phyloP scores from a whole-genome alignment of 2,329 filamentous ascomycete species.

The Hortaea werneckii region DNA sequence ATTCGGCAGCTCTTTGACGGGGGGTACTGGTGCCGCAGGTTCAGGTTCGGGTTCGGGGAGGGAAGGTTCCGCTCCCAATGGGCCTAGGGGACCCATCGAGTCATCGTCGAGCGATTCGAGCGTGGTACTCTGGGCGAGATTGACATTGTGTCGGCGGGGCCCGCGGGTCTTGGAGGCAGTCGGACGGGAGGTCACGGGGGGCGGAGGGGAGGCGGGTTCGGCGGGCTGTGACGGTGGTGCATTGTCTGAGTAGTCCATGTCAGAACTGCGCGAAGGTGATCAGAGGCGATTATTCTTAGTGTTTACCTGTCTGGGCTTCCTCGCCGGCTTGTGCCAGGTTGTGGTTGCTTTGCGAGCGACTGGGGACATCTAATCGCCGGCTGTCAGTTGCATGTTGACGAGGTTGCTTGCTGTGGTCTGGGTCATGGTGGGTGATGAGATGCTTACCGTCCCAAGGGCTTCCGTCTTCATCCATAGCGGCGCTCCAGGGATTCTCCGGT shows the following conservation, averaged over 20 bases:
- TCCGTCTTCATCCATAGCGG: constrained; percentile 4
- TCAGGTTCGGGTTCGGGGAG: constrained; percentile 36
- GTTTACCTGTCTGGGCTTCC: constrained; percentile 11
- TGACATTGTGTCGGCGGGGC: constrained; percentile 50
- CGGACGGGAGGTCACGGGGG: constrained; percentile 9
- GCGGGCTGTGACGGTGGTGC: too few relatives aligned
- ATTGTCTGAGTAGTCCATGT: too few relatives aligned
- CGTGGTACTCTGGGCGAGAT: constrained; percentile 66
- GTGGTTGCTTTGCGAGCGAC: constrained; percentile 32
- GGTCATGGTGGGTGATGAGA: neutral
- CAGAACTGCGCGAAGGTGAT: neutral
- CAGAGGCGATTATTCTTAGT: neutral
- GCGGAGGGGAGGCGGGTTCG: neutral
- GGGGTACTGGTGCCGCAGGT: constrained; percentile 51
- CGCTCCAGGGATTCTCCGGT: constrained; percentile 1
- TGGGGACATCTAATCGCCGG: constrained; percentile 34
- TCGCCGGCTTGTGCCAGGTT: constrained; percentile 30
- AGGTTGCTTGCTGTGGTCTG: neutral
- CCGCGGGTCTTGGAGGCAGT: constrained; percentile 34
- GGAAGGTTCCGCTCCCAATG: constrained; percentile 40
- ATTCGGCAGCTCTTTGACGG: constrained; percentile 49
- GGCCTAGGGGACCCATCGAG: constrained; percentile 67
- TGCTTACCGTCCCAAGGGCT: constrained; percentile 4
- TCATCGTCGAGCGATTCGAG: constrained; percentile 62
- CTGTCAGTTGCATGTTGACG: neutral